Evolutionary conservation across 2,329 filamentous ascomycete species (phyloP).

Genomic region (Aureobasidium sp.): DNA sequence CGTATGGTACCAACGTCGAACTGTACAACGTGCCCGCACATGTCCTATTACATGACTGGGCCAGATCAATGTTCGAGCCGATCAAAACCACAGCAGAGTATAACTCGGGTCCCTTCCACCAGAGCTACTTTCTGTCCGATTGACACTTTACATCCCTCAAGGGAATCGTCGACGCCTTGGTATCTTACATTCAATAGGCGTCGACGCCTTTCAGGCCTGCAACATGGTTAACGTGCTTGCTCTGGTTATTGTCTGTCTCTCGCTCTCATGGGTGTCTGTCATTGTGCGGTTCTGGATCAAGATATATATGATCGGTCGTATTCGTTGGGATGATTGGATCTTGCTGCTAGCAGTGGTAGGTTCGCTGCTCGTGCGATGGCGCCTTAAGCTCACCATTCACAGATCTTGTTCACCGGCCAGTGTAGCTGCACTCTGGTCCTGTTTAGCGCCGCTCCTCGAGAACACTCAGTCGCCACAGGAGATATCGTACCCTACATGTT

Average conservation of each 20-base stretch:
- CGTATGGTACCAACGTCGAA: neutral
- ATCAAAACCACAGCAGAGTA: neutral
- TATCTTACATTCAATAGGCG: neutral
- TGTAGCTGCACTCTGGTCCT: constrained; percentile 11
- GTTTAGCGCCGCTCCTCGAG: neutral
- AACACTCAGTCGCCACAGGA: neutral
- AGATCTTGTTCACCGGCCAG: constrained; percentile 13
- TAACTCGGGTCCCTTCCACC: neutral
- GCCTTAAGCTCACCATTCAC: neutral
- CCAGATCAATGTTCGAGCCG: neutral
- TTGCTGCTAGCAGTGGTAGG: constrained; percentile 15
- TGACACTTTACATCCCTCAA: neutral
- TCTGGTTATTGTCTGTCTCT: constrained; percentile 12
- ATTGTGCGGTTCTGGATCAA: constrained; percentile 6
- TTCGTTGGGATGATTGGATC: constrained; percentile 14
- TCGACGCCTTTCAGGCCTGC: neutral
- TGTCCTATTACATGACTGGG: neutral
- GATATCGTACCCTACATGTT: constrained; percentile 16
- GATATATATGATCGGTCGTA: constrained; percentile 3
- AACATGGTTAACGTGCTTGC: constrained; percentile 13
- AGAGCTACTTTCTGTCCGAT: neutral
- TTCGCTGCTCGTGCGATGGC: neutral
- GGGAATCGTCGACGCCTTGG: neutral
- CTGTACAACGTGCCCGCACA: neutral
- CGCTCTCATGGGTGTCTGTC: constrained; percentile 13